Evolutionary conservation across 371 early-diverging fungal species (phyloP).

Genomic region (Paraphysoderma sedebokerense): DNA sequence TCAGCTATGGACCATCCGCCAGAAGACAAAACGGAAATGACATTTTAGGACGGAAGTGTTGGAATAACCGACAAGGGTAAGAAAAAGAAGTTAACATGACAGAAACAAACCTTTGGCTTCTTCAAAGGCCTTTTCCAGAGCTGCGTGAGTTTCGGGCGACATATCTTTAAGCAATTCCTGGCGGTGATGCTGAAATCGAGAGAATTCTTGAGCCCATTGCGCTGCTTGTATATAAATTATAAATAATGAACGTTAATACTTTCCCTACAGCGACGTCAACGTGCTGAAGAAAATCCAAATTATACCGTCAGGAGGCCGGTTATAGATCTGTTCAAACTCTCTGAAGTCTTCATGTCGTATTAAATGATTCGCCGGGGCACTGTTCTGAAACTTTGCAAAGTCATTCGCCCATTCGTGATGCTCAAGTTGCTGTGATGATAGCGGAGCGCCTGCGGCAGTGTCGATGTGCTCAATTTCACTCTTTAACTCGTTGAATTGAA

Average conservation of each 20-base stretch:
- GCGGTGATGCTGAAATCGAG: background rate
- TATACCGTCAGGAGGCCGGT: background rate
- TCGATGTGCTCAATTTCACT: slow-evolving; percentile 11
- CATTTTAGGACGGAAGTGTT: background rate
- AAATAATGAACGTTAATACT: background rate
- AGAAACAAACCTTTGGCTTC: slow-evolving; percentile 23
- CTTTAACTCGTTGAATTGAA: slow-evolving; percentile 22
- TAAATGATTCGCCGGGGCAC: background rate
- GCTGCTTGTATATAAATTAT: background rate
- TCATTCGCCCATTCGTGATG: slow-evolving; percentile 11
- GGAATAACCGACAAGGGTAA: background rate
- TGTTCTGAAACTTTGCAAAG: slow-evolving; percentile 4
- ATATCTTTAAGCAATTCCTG: background rate
- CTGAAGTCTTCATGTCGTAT: background rate
- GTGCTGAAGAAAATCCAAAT: background rate
- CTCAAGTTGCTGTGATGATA: background rate
- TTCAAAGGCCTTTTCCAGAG: slow-evolving; percentile 59
- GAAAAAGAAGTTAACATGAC: slow-evolving; percentile 5
- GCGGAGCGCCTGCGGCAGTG: background rate
- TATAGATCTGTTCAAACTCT: slow-evolving; percentile 5
- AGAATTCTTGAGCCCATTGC: background rate
- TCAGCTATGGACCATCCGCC: slow-evolving; percentile 5
- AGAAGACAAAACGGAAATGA: background rate
- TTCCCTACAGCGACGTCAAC: background rate
- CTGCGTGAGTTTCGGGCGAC: slow-evolving; percentile 23